Base-by-base conservation (phyloP, 2,329 filamentous ascomycete species). In the Cladosporium oxysporum region DNA sequence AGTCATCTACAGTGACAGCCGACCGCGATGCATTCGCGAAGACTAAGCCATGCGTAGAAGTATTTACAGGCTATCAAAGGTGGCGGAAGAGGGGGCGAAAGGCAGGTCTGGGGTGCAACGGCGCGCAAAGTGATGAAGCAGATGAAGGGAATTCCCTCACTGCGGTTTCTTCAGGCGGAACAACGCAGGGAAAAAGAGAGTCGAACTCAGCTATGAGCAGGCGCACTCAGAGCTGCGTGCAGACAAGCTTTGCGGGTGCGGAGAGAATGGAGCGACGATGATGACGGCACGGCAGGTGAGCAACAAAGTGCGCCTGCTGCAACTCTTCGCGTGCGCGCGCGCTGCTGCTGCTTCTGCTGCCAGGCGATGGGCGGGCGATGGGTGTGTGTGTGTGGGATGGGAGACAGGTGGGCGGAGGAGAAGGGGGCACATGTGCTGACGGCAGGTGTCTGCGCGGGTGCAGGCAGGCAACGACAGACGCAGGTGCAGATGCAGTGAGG, bases 1-100 rank as follows among this genome's bases (percentile, higher is more conserved):
- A 63, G 61, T 57, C 61, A 63, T 63, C 61, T 63, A 63, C 61
- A 63, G 50, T 63, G 61, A 57, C 61, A 57, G 61, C 50, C 61
- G 26, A 52, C 55, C 60, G 60, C 60, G 50, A 55, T 62, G 50
- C 35, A 63, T 37, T 55, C 33, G 61, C 61, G 61, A 53, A 52
- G 61, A 52, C 61, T 63, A 63, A 41, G 61, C 61, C 61, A 63
- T 63, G 61, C 61, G 61, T 44, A 63, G 61, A 29, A 33, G 59
- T 63, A 63, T 63, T 63, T 63, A 63, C 61, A 63, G 50, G 61
- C 61, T 55, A 63, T 55, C 61, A 57, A 35, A 28, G 23, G 50
- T 28, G 33, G 61, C 23, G 21, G 50, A 44, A 47, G 49, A 49
- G 41, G 44, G 49, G 49, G 35, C 23, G 23, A 35, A 41, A 55